phyloP scores from a whole-genome alignment of 1,139 yeast genomes.

The Pichia sp. region DNA sequence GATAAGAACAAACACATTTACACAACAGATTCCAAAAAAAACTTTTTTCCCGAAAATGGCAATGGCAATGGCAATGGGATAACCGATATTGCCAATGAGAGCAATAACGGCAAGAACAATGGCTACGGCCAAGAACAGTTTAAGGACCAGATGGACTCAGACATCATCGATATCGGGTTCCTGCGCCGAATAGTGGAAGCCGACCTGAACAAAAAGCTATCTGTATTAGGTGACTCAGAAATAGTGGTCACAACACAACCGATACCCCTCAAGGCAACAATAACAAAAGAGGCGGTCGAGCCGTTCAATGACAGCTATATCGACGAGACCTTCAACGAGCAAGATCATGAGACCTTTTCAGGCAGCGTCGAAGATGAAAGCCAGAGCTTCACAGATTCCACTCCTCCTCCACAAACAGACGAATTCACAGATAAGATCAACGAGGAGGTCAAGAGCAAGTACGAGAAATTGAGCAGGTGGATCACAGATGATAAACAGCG shows the following conservation, averaged over 20 bases:
- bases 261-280: background rate
- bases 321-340: background rate
- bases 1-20: too few relatives aligned
- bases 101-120: background rate
- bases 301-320: background rate
- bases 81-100: too few relatives aligned
- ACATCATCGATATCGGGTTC: conserved; percentile 6
- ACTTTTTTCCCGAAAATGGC: background rate
- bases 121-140: background rate
- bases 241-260: background rate
- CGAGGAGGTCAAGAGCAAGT: conserved; percentile 4
- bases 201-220: conserved; percentile 10
- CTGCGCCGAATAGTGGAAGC: conserved; percentile 7
- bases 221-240: conserved; percentile 11
- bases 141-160: background rate
- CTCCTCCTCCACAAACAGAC: background rate
- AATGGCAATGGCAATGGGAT: background rate
- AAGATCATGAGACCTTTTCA: background rate
- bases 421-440: conserved; percentile 8
- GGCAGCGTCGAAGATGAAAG: background rate
- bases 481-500: background rate
- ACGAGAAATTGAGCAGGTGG: conserved; percentile 2
- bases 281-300: background rate
- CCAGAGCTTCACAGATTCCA: background rate
- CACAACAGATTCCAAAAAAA: background rate